phyloP scores from a whole-genome alignment of 371 early-diverging fungal species.

The Ordospora colligata region DNA sequence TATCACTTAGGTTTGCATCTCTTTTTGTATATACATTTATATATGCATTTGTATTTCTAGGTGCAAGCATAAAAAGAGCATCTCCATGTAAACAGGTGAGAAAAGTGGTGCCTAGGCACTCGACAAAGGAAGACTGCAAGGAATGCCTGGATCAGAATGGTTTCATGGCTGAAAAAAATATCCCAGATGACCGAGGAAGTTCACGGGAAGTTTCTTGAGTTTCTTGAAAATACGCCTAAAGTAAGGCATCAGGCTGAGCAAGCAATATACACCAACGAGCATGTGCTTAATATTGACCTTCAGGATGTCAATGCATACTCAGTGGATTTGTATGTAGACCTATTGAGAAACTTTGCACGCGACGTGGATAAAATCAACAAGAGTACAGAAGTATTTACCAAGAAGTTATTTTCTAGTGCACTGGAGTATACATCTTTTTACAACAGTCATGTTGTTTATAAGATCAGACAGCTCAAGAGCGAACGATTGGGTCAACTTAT shows the following conservation, averaged over 20 bases:
- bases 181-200: constrained; percentile 17
- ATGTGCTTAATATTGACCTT: not conserved
- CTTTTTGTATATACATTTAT: constrained; percentile 17
- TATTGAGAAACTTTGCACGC: constrained; percentile 10
- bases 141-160: not conserved
- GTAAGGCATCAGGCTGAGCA: not conserved
- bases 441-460: constrained; percentile 39
- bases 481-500: constrained; percentile 74
- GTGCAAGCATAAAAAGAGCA: not conserved
- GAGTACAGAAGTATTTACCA: constrained; percentile 15
- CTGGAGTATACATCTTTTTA: constrained; percentile 32
- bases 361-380: not conserved
- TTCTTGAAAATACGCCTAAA: constrained; percentile 1
- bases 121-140: not conserved
- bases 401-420: constrained; percentile 6
- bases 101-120: not conserved
- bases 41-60: constrained; percentile 1
- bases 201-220: constrained; percentile 10
- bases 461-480: constrained; percentile 71
- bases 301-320: constrained; percentile 1
- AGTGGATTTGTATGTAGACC: not conserved
- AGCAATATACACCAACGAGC: constrained; percentile 15
- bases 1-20: constrained; percentile 5
- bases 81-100: not conserved
- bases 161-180: not conserved